These are phyloP conservation scores for Pulveroboletus ravenelii DNA, from an alignment of 768 basidiomycete genomes.

Conservation along the genomic window DNA sequence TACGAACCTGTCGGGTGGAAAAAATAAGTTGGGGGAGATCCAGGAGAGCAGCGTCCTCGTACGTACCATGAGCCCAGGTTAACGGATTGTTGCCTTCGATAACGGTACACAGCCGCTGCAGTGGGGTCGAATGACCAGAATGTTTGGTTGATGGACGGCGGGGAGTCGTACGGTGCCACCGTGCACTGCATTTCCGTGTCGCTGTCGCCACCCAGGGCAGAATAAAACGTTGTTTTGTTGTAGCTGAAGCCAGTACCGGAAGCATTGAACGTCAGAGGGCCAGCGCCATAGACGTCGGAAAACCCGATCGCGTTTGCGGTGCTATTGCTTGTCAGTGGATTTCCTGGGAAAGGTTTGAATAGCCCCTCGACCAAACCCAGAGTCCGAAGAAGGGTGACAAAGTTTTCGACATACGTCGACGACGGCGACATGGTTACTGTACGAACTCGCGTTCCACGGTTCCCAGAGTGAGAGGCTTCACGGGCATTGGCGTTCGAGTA, in stretches of 20 bases:
- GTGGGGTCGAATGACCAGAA: constrained; percentile 16
- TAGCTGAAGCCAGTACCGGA: neutral
- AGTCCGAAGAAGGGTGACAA: constrained; percentile 5
- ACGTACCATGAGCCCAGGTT: constrained; percentile 21
- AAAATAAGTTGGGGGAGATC: neutral
- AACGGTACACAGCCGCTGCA: constrained; percentile 15
- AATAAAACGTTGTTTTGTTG: neutral
- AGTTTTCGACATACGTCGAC: constrained; percentile 1
- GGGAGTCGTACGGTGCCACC: constrained; percentile 8
- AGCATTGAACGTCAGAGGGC: neutral
- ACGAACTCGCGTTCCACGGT: neutral
- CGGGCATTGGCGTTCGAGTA: too few relatives aligned
- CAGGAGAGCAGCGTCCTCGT: too few relatives aligned
- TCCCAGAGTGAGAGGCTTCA: neutral
- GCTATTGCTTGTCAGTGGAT: neutral
- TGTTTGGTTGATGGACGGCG: constrained; percentile 1
- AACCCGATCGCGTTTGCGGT: neutral
- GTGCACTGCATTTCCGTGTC: constrained; percentile 1
- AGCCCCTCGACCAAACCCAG: constrained; percentile 10
- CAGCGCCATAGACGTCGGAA: neutral
- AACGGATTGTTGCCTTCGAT: constrained; percentile 20
- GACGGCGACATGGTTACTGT: neutral
- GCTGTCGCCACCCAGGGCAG: neutral
- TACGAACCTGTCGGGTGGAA: constrained; percentile 48
- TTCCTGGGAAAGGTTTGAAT: constrained; percentile 6